These are phyloP conservation scores for Breviolum minutum DNA, from an alignment of 73 alveolate species.

Conservation along the genomic window DNA sequence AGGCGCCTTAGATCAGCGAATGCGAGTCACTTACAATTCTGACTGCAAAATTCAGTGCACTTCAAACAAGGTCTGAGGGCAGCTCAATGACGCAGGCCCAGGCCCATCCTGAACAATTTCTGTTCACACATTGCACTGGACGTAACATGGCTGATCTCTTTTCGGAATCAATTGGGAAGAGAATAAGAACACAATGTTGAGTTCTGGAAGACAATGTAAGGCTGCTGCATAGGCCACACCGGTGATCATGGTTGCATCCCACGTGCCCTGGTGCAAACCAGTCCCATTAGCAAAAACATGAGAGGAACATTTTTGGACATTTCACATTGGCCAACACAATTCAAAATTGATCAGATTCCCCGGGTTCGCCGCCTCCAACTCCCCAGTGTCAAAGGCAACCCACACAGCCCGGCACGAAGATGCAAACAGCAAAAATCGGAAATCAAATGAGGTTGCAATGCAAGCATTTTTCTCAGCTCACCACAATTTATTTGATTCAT, in stretches of 20 bases:
- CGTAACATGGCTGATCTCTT: not conserved
- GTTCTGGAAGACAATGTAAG: not conserved
- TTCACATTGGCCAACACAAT: not conserved
- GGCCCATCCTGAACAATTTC: not conserved
- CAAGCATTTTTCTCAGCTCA: too few relatives aligned
- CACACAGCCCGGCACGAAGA: too few relatives aligned
- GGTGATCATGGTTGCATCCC: conserved; percentile 31
- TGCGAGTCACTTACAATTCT: too few relatives aligned
- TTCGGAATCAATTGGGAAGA: not conserved
- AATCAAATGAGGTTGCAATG: too few relatives aligned
- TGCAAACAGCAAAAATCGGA: too few relatives aligned
- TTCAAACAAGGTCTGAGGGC: not conserved
- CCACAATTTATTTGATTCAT: too few relatives aligned
- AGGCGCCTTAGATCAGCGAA: too few relatives aligned
- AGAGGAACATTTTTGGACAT: not conserved
- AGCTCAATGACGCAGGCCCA: not conserved
- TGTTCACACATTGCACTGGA: not conserved
- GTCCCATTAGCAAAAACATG: not conserved
- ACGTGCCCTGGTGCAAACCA: not conserved
- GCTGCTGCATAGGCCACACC: not conserved
- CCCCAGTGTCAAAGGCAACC: too few relatives aligned
- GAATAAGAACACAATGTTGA: not conserved
- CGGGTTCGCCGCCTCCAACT: too few relatives aligned
- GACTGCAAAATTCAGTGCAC: not conserved
- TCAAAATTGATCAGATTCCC: too few relatives aligned